phyloP scores from a whole-genome alignment of 768 basidiomycete species.

The Pulveroboletus sp. region DNA sequence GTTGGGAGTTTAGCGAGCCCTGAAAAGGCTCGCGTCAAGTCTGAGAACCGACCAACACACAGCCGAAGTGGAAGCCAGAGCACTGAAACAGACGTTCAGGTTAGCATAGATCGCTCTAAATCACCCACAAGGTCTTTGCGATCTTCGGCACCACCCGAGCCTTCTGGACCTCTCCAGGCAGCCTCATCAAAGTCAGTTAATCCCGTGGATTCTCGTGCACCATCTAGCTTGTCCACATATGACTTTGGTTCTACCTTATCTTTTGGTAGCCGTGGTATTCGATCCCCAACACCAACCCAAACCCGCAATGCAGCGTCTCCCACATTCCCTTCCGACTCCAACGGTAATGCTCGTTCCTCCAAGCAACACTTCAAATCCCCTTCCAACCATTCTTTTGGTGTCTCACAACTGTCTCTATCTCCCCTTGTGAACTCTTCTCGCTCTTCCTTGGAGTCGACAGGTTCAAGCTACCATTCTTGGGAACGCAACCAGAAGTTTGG shows the following conservation, averaged over 20 bases:
- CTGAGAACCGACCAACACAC: constrained; percentile 36
- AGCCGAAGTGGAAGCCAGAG: constrained; percentile 61
- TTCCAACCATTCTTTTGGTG: constrained; percentile 50
- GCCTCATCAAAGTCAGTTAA: constrained; percentile 19
- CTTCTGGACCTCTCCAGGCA: constrained; percentile 44
- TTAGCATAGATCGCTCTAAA: constrained; percentile 35
- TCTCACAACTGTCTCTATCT: constrained; percentile 63
- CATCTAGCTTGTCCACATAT: constrained; percentile 47
- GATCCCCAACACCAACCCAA: constrained; percentile 72
- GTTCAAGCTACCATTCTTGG: constrained; percentile 86
- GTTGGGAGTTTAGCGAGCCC: constrained; percentile 32
- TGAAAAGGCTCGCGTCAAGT: constrained; percentile 31
- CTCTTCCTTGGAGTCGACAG: constrained; percentile 75
- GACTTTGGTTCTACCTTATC: constrained; percentile 49
- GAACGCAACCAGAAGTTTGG: constrained; percentile 59
- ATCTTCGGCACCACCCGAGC: constrained; percentile 59
- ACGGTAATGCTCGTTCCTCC: constrained; percentile 48
- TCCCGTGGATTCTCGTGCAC: constrained; percentile 39
- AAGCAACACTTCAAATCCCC: constrained; percentile 46
- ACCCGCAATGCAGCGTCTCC: constrained; percentile 53
- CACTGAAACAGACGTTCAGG: constrained; percentile 31
- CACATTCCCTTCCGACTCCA: constrained; percentile 36
- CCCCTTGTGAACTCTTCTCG: constrained; percentile 73
- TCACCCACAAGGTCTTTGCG: constrained; percentile 47
- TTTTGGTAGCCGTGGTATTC: constrained; percentile 38